phyloP scores from a whole-genome alignment of 441 rosid genomes.

The Gossypium lobatum region DNA sequence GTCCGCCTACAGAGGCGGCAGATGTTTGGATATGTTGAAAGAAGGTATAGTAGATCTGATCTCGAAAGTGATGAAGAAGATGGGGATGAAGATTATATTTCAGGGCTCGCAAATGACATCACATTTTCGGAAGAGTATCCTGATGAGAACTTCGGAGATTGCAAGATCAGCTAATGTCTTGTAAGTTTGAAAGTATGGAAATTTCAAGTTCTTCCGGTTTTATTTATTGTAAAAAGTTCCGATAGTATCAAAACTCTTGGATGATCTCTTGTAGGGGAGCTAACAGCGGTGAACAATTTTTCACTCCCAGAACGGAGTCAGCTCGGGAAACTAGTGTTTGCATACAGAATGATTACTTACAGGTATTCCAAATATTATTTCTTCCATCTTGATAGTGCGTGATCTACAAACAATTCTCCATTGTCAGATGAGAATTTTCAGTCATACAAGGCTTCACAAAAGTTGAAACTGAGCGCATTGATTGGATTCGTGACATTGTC shows the following conservation, averaged over 20 bases:
- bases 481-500: background rate
- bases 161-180: conserved; percentile 43
- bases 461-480: background rate
- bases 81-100: conserved; percentile 20
- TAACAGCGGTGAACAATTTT: background rate
- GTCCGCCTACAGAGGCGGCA: conserved; percentile 63
- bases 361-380: background rate
- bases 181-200: background rate
- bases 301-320: background rate
- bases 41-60: conserved; percentile 39
- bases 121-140: conserved; percentile 27
- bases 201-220: background rate
- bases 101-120: conserved; percentile 24
- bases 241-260: background rate
- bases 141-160: conserved; percentile 34
- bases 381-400: background rate
- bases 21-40: conserved; percentile 38
- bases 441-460: background rate
- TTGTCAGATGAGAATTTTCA: background rate
- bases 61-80: conserved; percentile 38
- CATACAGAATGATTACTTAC: background rate
- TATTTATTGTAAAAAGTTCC: too few relatives aligned
- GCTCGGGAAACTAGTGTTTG: background rate
- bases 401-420: background rate
- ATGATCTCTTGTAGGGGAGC: background rate